Base-by-base conservation (phyloP, 2,329 filamentous ascomycete genomes). In the Fusarium torulosum region DNA sequence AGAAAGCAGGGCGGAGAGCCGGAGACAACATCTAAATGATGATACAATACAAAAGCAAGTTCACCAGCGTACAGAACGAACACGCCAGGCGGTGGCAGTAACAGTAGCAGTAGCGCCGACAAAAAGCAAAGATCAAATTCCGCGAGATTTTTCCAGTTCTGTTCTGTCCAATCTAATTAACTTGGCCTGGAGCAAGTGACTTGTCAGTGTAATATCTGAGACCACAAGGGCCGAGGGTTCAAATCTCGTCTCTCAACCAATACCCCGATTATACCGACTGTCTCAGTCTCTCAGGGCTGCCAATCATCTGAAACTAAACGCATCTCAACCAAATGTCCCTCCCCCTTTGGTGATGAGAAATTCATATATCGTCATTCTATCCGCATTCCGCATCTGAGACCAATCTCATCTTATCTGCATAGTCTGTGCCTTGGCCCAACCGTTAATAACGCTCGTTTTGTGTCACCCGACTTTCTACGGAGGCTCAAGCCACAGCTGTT, bases 41-140 rank as follows among this genome's bases (percentile, higher is more conserved):
- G 45, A 53, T 45, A 29, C 31, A 13, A 62, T 52, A 49, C 54
- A 37, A 54, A 69, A 68, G 65, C 65, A 67, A 67, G 37, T 44
- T 63, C 44, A 14, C 37, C 19, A 41, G 19, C 29, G n/a, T 19
- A n/a, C n/a, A n/a, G n/a, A 37, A 31, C 23, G 35, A 37, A 37
- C 35, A n/a, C 35, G 17, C 17, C 17, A 37, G 35, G 35, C 35
- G 35, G 17, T 37, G 35, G 35, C 15, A 15, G 29, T 33, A 33
- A 7, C 29, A 33, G 29, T 15, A 31, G 4, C 13, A 31, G 13
- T 7, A 33, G 6, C 31, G n/a, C 37, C 29, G 54, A 25, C 23
- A 60, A 60, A 58, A 59, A 59, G 54, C 54, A 58, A 58, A 58
- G 20, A 21, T 10, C 13, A 19, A 37, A n/a, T 37, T n/a, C 35